Base-by-base conservation (phyloP, 192 early-diverging fungal species). In the Entomortierella lignicola region DNA sequence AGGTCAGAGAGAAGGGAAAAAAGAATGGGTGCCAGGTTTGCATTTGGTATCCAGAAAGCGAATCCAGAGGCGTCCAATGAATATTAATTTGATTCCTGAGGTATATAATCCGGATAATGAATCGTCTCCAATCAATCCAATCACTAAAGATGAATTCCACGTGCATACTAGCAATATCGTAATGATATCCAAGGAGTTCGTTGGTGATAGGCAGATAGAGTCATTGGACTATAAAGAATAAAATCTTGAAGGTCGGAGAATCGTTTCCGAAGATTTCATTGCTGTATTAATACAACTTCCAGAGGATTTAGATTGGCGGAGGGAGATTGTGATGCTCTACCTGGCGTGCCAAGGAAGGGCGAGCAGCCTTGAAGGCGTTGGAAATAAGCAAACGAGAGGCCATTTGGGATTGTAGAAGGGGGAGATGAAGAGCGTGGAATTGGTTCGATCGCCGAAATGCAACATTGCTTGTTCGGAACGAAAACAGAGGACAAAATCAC, bases 321-420 rank as follows among this genome's bases (percentile, higher is more conserved):
- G 44, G 44, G 20, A 47, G 12, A 47, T 11, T 47, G 44, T 2
- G 44, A 47, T 47, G 44, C 44, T 4, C 44, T 79, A 79, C 75
- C 75, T 79, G 75, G 62, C 75, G 66, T 39, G 75, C 68, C 75
- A 64, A 79, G 75, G 59, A 70, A 56, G 63, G 69, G 60, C 75
- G 75, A 53, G 61, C 48, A 34, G 61, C 67, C 56, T 51, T 70
- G 75, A 79, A 79, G 68, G 75, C 75, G 75, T 64, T 79, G 63
- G 75, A 79, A 29, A 79, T 50, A 20, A 79, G 63, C 52, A 66
- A 66, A 34, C 63, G 61, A 32, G 63, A 66, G 6, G 63, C 63
- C 63, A 66, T 66, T 52, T 63, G 43, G 44, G 44, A 47, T 47
- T 62, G 20, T 41, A 27, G 47, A 43, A 25, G 31, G 44, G 48